Base-by-base conservation (phyloP, 2,329 filamentous ascomycete genomes). In the Venturia nashicola region DNA sequence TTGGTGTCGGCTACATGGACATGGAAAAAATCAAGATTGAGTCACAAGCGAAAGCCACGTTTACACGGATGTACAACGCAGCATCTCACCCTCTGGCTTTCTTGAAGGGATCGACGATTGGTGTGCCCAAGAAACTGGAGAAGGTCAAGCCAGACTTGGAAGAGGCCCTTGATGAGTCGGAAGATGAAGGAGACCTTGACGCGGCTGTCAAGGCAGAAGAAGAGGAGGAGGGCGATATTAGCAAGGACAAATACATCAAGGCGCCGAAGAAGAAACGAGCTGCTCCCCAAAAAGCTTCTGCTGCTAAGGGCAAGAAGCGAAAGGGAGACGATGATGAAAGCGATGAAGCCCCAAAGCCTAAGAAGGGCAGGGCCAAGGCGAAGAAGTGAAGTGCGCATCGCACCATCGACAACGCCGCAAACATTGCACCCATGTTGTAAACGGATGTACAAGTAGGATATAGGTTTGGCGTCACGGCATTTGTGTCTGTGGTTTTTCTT, bases 181-280 rank as follows among this genome's bases (percentile, higher is more conserved):
- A 96, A 57, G 77, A 79, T 59, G 79, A 77, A 20, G 74, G 78
- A 3, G 82, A 77, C 1, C 83, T 85, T 43, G 82, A 79, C 1
- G 85, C 84, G 0, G 87, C 89, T 0, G 87, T 90, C 12, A 89
- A 91, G 63, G 77, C 79, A n/a, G 74, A 78, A 3, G 85, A 84
- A 0, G 87, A 89, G 0, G 87, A 90, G 14, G 89, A 91, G 62
- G 78, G 86, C n/a, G 91, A 96, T 72, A 74, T 97, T 61, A 91
- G 88, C 71, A 96, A 93, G 72, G 94, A 99, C 76, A 97, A 97
- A 75, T 97, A 96, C 71, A 92, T 97, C 73, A 96, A 94, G 75
- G 83, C 88, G 72, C 90, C 93, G 14, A 97, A 96, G 80, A 85
- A 84, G 67, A 91, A 86, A 74, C 81, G 79, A 65, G 74, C 76